Conservation (phyloP, 2,329 filamentous ascomycete genomes). For the Fusarium sp. region DNA sequence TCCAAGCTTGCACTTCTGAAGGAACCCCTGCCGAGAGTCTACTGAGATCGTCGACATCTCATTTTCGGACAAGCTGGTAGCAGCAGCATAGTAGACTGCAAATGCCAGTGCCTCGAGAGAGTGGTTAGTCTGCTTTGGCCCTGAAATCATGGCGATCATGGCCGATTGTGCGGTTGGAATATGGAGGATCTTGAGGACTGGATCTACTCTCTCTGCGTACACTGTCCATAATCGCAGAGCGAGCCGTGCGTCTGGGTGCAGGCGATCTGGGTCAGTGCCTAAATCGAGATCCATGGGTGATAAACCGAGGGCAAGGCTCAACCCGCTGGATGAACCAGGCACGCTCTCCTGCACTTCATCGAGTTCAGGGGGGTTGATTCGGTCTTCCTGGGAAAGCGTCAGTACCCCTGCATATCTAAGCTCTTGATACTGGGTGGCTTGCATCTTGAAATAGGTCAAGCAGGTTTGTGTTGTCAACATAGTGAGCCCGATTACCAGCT, state of each 20-base stretch:
- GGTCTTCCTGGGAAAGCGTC: not conserved
- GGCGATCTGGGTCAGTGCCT: not conserved
- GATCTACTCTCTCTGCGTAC: constrained; percentile 17
- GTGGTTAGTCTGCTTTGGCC: not conserved
- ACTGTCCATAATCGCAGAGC: constrained; percentile 15
- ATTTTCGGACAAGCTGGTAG: constrained; percentile 7
- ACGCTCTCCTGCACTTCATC: not conserved
- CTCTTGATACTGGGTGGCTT: not conserved
- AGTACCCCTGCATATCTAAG: not conserved
- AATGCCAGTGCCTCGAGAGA: constrained; percentile 12
- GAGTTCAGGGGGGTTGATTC: not conserved
- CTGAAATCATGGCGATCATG: constrained; percentile 19
- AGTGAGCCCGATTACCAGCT: constrained; percentile 15
- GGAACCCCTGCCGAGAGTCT: constrained; percentile 4
- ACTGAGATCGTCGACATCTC: constrained; percentile 6
- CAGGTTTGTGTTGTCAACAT: constrained; percentile 20
- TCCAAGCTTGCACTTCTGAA: constrained; percentile 11
- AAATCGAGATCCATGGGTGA: not conserved
- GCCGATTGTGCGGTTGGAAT: constrained; percentile 20
- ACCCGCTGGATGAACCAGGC: not conserved
- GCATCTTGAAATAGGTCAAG: constrained; percentile 20
- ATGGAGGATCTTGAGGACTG: constrained; percentile 19
- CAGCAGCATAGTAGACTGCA: constrained; percentile 20
- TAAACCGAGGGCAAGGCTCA: constrained; percentile 5
- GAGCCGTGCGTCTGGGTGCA: constrained; percentile 11